Conservation (phyloP, 768 basidiomycete species). For the Psilocybe cyanescens region DNA sequence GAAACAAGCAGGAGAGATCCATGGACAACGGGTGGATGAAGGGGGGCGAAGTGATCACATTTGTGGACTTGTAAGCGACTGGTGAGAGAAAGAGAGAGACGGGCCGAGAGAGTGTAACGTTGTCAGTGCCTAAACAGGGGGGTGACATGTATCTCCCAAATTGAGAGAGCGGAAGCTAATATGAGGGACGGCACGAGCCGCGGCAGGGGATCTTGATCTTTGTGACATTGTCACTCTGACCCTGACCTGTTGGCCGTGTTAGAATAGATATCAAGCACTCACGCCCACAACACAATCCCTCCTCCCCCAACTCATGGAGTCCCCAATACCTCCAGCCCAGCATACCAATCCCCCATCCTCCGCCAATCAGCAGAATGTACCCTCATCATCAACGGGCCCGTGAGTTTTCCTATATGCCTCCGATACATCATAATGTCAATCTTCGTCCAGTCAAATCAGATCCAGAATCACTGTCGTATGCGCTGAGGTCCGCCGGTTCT, state of each 20-base stretch:
- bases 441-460: constrained; percentile 54
- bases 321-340: constrained; percentile 7
- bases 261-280: constrained; percentile 10
- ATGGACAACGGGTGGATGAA: constrained; percentile 14
- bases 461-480: constrained; percentile 82
- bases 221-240: background rate
- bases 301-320: constrained; percentile 15
- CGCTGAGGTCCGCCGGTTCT: constrained; percentile 62
- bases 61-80: constrained; percentile 4
- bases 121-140: background rate
- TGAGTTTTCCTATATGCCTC: constrained; percentile 12
- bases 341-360: constrained; percentile 1
- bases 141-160: constrained; percentile 7
- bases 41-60: constrained; percentile 7
- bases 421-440: constrained; percentile 11
- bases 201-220: background rate
- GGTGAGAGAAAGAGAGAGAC: constrained; percentile 1
- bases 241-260: constrained; percentile 7
- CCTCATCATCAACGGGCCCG: constrained; percentile 20
- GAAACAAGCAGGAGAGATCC: constrained; percentile 17
- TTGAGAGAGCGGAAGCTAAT: background rate
- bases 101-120: background rate
- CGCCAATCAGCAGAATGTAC: background rate
- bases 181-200: constrained; percentile 4
- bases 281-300: background rate